Conservation (phyloP, 2,329 filamentous ascomycete species). For the Aciculosporium take region DNA sequence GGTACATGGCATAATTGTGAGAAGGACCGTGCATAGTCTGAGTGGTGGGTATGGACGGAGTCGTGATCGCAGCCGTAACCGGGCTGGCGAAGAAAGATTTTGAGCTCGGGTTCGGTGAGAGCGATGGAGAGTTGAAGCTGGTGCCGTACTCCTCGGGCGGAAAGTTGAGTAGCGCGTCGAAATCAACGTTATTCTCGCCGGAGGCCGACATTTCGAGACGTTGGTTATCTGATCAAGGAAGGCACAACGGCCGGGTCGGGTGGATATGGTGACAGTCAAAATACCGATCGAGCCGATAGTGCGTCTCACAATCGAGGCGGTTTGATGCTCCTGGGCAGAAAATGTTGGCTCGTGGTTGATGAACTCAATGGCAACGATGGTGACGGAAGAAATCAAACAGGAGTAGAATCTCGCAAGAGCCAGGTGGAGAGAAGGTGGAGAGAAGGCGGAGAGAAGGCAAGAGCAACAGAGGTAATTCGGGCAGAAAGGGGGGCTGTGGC, state of each 20-base stretch:
- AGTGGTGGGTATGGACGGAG: slow-evolving; percentile 39
- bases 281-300: not conserved
- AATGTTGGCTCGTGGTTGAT: not conserved
- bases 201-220: slow-evolving; percentile 24
- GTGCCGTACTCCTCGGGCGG: slow-evolving; percentile 44
- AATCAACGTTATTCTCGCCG: slow-evolving; percentile 31
- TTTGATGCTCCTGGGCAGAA: too few relatives aligned
- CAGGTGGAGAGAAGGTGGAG: not conserved
- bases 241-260: slow-evolving; percentile 3
- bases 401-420: not conserved
- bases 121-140: slow-evolving; percentile 44
- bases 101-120: slow-evolving; percentile 38
- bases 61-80: slow-evolving; percentile 35
- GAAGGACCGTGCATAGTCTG: slow-evolving; percentile 64
- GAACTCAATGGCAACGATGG: not conserved
- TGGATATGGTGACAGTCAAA: slow-evolving; percentile 3
- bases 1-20: slow-evolving; percentile 89
- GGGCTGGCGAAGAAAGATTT: slow-evolving; percentile 41
- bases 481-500: slow-evolving; percentile 18
- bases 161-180: slow-evolving; percentile 47
- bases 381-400: not conserved
- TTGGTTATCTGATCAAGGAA: not conserved
- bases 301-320: not conserved
- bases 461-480: slow-evolving; percentile 12
- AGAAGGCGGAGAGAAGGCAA: slow-evolving; percentile 8